Conservation (phyloP, 2,329 filamentous ascomycete genomes). For the Fusarium falciforme region DNA sequence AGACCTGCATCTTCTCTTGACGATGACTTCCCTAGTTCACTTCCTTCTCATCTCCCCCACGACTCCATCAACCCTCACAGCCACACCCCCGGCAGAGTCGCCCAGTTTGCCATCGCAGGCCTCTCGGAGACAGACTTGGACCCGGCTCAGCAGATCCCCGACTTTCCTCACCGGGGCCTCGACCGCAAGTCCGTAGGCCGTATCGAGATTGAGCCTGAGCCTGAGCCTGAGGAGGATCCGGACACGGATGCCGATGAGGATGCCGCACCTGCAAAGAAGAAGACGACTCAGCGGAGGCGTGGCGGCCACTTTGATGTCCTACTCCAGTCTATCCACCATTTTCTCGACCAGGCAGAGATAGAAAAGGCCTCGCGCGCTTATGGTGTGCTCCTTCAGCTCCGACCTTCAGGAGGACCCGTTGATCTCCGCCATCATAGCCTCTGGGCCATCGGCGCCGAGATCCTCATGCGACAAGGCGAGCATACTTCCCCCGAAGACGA, state of each 20-base stretch:
- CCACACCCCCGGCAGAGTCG: conserved; percentile 62
- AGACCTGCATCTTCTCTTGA: conserved; percentile 1
- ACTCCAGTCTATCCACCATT: conserved; percentile 76
- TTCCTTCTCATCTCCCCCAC: conserved; percentile 41
- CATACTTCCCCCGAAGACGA: conserved; percentile 16
- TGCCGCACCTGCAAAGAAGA: conserved; percentile 1
- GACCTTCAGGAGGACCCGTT: conserved; percentile 55
- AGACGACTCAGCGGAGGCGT: conserved; percentile 18
- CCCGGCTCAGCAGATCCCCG: conserved; percentile 51
- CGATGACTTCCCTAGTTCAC: conserved; percentile 9
- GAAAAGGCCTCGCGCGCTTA: conserved; percentile 79
- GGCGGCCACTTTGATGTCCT: conserved; percentile 72
- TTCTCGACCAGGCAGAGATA: conserved; percentile 77
- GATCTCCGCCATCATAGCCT: conserved; percentile 77
- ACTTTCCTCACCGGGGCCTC: conserved; percentile 64
- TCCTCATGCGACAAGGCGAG: conserved; percentile 74
- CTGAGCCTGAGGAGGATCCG: conserved; percentile 32
- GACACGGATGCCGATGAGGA: conserved; percentile 54
- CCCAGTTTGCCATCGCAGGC: conserved; percentile 66
- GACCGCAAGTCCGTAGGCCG: conserved; percentile 3
- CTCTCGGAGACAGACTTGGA: conserved; percentile 59
- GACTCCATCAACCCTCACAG: conserved; percentile 66
- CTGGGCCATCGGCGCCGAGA: conserved; percentile 88
- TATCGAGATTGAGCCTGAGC: conserved; percentile 28
- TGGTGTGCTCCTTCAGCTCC: conserved; percentile 75